Conservation (phyloP, 805 yeast species). For the Candida vaughaniae region DNA sequence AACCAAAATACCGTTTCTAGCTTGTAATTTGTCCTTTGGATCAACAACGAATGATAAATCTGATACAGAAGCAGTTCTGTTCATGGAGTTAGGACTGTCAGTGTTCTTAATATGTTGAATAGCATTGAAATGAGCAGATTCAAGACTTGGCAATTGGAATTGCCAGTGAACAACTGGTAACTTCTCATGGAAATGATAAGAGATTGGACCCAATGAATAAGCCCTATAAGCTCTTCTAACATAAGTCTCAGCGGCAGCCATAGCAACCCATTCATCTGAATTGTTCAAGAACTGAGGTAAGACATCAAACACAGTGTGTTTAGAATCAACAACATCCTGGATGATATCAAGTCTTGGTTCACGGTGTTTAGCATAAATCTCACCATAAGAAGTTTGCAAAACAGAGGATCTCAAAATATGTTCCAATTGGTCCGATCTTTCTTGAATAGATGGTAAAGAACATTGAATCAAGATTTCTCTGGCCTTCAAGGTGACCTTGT, state of each 20-base stretch:
- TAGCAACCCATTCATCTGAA: slow-evolving; percentile 80
- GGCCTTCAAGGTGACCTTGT: slow-evolving; percentile 92
- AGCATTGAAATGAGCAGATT: slow-evolving; percentile 72
- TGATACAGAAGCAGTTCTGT: slow-evolving; percentile 88
- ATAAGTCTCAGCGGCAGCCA: slow-evolving; percentile 97
- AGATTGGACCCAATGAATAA: slow-evolving; percentile 78
- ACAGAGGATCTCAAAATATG: slow-evolving; percentile 92
- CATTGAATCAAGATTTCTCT: slow-evolving; percentile 96
- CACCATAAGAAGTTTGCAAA: slow-evolving; percentile 86
- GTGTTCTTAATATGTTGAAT: slow-evolving; percentile 47
- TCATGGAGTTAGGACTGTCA: slow-evolving; percentile 48
- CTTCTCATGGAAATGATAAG: slow-evolving; percentile 53
- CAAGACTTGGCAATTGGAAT: slow-evolving; percentile 76
- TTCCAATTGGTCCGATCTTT: slow-evolving; percentile 95
- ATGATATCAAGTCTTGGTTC: slow-evolving; percentile 79
- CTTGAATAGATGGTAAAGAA: slow-evolving; percentile 92
- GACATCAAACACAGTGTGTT: slow-evolving; percentile 94
- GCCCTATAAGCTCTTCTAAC: slow-evolving; percentile 97
- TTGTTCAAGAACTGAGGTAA: slow-evolving; percentile 86
- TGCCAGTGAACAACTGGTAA: slow-evolving; percentile 82
- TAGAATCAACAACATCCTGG: slow-evolving; percentile 92
- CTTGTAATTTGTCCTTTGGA: slow-evolving; percentile 59
- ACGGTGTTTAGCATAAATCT: slow-evolving; percentile 68
- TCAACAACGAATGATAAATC: slow-evolving; percentile 86
- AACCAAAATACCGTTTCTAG: slow-evolving; percentile 82